These are phyloP conservation scores for Penicillium italicum DNA, from an alignment of 2,329 filamentous ascomycete species.

Conservation along the genomic window DNA sequence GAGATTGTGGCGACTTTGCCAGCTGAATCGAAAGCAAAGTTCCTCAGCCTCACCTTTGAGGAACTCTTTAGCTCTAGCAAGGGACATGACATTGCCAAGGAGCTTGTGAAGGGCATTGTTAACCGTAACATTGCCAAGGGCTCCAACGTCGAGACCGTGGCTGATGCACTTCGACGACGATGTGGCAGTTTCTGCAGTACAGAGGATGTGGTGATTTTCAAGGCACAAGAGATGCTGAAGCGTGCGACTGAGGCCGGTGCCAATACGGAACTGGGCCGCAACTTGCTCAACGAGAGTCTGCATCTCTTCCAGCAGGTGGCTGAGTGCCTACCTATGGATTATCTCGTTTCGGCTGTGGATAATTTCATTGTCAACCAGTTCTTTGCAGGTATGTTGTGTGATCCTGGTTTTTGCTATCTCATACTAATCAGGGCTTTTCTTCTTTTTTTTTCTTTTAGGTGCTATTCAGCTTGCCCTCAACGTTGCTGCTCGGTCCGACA, in stretches of 20 bases:
- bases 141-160: constrained; percentile 94
- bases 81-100: constrained; percentile 86
- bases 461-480: constrained; percentile 82
- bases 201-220: constrained; percentile 97
- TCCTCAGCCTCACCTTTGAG: constrained; percentile 80
- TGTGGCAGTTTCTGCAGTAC: constrained; percentile 97
- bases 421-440: not conserved
- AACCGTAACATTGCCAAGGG: constrained; percentile 97
- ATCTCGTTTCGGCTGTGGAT: constrained; percentile 71
- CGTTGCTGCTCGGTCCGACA: constrained; percentile 80
- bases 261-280: constrained; percentile 72
- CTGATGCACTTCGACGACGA: constrained; percentile 83
- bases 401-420: constrained; percentile 12
- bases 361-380: constrained; percentile 82
- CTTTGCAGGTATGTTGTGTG: constrained; percentile 62
- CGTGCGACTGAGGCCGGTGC: constrained; percentile 73
- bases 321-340: constrained; percentile 72
- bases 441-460: constrained; percentile 40
- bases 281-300: constrained; percentile 82
- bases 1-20: constrained; percentile 80
- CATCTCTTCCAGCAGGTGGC: constrained; percentile 86
- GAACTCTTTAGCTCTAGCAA: constrained; percentile 73
- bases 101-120: constrained; percentile 95
- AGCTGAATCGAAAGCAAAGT: constrained; percentile 63
- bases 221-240: constrained; percentile 92